These are phyloP conservation scores for Cladophialophora bantiana DNA, from an alignment of 2,329 filamentous ascomycete species.

Conservation along the genomic window DNA sequence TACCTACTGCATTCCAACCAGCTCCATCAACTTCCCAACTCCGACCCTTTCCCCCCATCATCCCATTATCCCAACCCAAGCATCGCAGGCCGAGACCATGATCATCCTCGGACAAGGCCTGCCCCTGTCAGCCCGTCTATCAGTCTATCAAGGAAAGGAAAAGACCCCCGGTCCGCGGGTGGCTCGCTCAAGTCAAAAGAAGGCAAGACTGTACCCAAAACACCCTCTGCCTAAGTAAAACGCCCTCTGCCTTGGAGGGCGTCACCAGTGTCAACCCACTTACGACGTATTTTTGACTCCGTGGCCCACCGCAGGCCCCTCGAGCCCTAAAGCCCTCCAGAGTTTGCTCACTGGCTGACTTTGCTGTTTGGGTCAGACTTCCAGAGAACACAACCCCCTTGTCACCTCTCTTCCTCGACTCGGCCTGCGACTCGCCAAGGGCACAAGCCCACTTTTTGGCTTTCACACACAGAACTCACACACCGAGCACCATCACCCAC, in stretches of 20 bases:
- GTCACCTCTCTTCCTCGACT: neutral
- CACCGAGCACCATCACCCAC: too few species aligned
- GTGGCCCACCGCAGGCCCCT: neutral
- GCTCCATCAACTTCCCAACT: constrained; percentile 16
- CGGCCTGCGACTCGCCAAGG: constrained; percentile 20
- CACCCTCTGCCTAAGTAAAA: constrained; percentile 14
- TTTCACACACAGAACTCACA: constrained; percentile 2
- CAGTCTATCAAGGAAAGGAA: constrained; percentile 10
- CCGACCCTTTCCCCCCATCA: constrained; percentile 4
- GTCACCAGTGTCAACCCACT: constrained; percentile 3
- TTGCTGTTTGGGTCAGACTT: constrained; percentile 23
- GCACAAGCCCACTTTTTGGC: constrained; percentile 12
- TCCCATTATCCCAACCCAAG: constrained; percentile 1
- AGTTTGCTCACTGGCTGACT: constrained; percentile 15
- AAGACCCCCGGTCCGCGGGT: neutral
- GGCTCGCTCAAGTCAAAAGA: neutral
- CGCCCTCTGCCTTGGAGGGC: constrained; percentile 15
- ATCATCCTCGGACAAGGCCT: constrained; percentile 14
- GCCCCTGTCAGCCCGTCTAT: constrained; percentile 13
- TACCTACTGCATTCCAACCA: neutral
- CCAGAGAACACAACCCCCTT: neutral
- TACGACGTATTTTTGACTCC: constrained; percentile 17
- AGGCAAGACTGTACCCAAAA: constrained; percentile 6
- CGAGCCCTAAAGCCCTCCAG: constrained; percentile 6
- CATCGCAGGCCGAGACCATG: constrained; percentile 21